phyloP scores from a whole-genome alignment of 371 early-diverging fungal genomes.

The Lichtheimia corymbifera region DNA sequence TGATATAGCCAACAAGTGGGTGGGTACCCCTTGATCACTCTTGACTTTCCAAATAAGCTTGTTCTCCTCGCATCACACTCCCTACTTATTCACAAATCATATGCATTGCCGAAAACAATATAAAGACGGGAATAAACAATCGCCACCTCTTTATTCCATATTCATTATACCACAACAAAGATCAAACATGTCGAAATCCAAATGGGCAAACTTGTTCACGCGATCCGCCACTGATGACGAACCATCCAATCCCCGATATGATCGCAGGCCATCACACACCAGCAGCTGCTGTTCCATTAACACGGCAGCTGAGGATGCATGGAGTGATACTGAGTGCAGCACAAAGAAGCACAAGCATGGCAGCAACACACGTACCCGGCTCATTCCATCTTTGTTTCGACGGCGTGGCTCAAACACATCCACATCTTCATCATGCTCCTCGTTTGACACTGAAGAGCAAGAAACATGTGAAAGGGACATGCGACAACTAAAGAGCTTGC shows the following conservation, averaged over 20 bases:
- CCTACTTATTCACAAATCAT: too few relatives aligned
- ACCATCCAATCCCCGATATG: background rate
- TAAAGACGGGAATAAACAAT: too few relatives aligned
- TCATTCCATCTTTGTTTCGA: background rate
- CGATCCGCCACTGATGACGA: background rate
- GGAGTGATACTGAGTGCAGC: slow-evolving; percentile 3
- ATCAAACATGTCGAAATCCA: too few relatives aligned
- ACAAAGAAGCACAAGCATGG: slow-evolving; percentile 4
- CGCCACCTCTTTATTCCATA: too few relatives aligned
- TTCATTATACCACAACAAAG: too few relatives aligned
- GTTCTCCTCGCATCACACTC: too few relatives aligned
- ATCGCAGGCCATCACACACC: slow-evolving; percentile 5
- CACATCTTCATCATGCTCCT: slow-evolving; percentile 13
- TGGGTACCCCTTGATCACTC: too few relatives aligned
- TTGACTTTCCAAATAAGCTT: too few relatives aligned
- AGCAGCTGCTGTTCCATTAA: slow-evolving; percentile 5
- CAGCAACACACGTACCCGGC: slow-evolving; percentile 1
- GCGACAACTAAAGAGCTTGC: slow-evolving; percentile 4
- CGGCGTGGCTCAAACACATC: slow-evolving; percentile 6
- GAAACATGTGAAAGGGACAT: slow-evolving; percentile 10
- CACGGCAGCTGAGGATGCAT: background rate
- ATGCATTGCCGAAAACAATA: too few relatives aligned
- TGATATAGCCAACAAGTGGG: too few relatives aligned
- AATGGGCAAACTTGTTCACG: too few relatives aligned
- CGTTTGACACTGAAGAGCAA: slow-evolving; percentile 8